Evolutionary conservation across 148 eudicot genomes (phyloP).

Genomic region (Arbutus unedo): DNA sequence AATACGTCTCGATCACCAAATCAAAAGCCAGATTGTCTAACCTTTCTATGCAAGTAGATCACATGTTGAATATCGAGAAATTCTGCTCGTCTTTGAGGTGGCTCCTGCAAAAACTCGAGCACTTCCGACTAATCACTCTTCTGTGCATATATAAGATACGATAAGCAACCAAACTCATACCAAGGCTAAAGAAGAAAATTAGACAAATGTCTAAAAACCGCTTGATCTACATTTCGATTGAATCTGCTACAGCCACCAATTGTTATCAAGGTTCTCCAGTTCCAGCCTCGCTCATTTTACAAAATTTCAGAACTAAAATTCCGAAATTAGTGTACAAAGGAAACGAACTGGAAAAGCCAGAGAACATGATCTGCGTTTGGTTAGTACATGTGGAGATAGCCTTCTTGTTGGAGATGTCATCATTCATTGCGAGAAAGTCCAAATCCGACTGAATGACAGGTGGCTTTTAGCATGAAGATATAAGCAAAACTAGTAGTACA

Average conservation of each 20-base stretch:
- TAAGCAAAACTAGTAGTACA: slow-evolving; percentile 42
- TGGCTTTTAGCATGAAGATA: neutral
- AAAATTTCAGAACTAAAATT: slow-evolving; percentile 6
- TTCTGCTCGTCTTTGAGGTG: neutral
- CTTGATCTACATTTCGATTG: neutral
- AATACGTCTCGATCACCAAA: neutral
- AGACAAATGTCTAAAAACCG: neutral
- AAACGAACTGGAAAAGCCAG: neutral
- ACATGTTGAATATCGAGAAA: neutral
- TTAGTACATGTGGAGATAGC: neutral
- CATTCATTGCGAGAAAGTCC: neutral
- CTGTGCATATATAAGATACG: neutral
- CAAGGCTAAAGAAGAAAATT: neutral
- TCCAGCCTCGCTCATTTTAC: neutral
- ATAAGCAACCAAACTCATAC: neutral
- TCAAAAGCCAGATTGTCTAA: neutral
- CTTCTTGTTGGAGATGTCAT: neutral
- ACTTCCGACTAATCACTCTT: neutral
- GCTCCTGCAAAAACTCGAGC: neutral
- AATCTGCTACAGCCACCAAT: neutral
- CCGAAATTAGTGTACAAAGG: neutral
- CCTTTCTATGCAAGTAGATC: neutral
- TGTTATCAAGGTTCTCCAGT: neutral
- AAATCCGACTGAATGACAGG: neutral
- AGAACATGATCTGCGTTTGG: neutral